Evolutionary conservation across 768 basidiomycete species (phyloP).

Genomic region (Suillus brevipes): DNA sequence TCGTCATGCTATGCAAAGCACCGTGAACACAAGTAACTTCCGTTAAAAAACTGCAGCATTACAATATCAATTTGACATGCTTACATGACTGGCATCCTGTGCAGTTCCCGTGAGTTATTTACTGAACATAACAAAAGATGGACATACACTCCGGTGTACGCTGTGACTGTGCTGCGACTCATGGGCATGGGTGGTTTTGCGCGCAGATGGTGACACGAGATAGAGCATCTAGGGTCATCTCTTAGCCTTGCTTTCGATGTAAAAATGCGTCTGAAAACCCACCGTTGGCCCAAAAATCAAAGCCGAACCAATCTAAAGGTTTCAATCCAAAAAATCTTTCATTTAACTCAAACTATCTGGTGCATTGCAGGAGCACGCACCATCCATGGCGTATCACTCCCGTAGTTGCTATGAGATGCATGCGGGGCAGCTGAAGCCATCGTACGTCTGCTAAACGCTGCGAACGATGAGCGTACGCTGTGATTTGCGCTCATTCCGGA

Average conservation of each 20-base stretch:
- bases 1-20: constrained; percentile 18
- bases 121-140: not conserved
- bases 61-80: constrained; percentile 8
- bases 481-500: constrained; percentile 12
- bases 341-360: not conserved
- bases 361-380: constrained; percentile 18
- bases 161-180: constrained; percentile 17
- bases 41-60: constrained; percentile 3
- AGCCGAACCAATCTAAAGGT: constrained; percentile 31
- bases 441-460: constrained; percentile 22
- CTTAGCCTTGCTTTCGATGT: not conserved
- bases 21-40: constrained; percentile 5
- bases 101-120: constrained; percentile 1
- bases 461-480: constrained; percentile 16
- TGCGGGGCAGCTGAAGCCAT: constrained; percentile 27
- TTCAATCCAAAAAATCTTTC: not conserved
- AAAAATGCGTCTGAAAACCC: constrained; percentile 10
- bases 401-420: constrained; percentile 17
- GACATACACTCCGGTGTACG: constrained; percentile 21
- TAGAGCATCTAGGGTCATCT: constrained; percentile 27
- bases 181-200: constrained; percentile 23
- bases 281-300: constrained; percentile 34
- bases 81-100: constrained; percentile 22
- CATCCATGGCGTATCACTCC: constrained; percentile 31
- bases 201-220: constrained; percentile 33